phyloP scores from a whole-genome alignment of 768 basidiomycete genomes.

The Suillus subalutaceus region DNA sequence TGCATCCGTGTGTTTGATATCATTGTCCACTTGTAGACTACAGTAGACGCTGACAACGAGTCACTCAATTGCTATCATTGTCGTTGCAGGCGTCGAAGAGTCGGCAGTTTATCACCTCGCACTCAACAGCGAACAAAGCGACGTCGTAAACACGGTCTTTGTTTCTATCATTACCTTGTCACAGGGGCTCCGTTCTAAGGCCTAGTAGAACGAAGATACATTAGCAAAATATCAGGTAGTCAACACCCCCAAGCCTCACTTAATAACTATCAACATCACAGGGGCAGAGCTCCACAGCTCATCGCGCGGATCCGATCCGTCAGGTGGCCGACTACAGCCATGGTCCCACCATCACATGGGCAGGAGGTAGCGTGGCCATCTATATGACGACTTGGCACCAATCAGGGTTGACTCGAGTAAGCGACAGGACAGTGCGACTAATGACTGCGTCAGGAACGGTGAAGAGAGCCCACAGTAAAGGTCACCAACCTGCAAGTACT shows the following conservation, averaged over 20 bases:
- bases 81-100: not conserved
- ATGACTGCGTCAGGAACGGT: not conserved
- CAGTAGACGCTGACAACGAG: not conserved
- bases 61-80: not conserved
- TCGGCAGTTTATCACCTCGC: not conserved
- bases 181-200: not conserved
- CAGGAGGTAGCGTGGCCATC: constrained; percentile 3
- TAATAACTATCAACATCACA: not conserved
- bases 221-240: not conserved
- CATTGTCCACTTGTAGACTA: not conserved
- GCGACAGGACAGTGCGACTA: constrained; percentile 4
- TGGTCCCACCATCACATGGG: not conserved
- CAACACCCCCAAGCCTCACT: not conserved
- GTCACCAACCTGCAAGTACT: constrained; percentile 6
- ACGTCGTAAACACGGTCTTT: not conserved
- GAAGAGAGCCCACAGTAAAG: constrained; percentile 2
- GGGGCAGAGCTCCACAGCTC: not conserved
- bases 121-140: not conserved
- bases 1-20: not conserved
- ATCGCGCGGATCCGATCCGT: not conserved
- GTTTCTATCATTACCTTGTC: not conserved
- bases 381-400: not conserved
- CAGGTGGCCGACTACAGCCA: not conserved
- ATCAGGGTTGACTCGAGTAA: not conserved
- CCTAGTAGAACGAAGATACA: not conserved